Evolutionary conservation across 2,329 filamentous ascomycete species (phyloP), one percentile per base, ranked within the genome.

Genomic region (Diaporthe vaccinii): DNA sequence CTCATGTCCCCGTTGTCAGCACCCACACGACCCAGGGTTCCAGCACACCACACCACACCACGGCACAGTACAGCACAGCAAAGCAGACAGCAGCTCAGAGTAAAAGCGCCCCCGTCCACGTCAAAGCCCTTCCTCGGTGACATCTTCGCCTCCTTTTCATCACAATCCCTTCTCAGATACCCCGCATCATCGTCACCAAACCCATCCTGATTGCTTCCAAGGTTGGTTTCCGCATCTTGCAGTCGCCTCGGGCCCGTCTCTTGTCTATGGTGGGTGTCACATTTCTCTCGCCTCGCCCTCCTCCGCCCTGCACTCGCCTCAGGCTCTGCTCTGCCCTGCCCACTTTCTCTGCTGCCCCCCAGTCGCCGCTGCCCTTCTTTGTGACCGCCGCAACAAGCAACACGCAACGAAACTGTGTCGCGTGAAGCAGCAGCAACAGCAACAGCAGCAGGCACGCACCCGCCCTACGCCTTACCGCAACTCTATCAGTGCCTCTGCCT

Each of bases 91-190:
- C 65, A 69, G 65, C 49, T 25, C 49, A 65, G 46, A 73, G 58
- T 44, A 61, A 73, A 65, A 61, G 58, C 71, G 70, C 58, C 71
- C 46, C 58, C 25, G 58, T 73, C 71, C 61, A 49, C 71, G 31
- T 73, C 71, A 73, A 73, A 73, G 71, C 71, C 71, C 59, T 69
- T 55, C 49, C 49, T 61, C 71, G 59, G 71, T 73, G 71, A 73
- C 71, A 73, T 73, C 71, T 61, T 73, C 58, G 71, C 61, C 71
- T 65, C 51, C 65, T 70, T 55, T 69, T 67, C 61, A 74, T 67
- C 72, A 74, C 61, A 68, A 71, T 71, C 61, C 49, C 61, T 70
- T 68, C 62, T 69, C 73, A 44, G 67, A 74, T 74, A 74, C 73
- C 73, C 73, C 73, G 73, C 73, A 74, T 55, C 73, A 55, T 61